Conservation (phyloP, 2,329 filamentous ascomycete species). For the Dendrostoma leiphaemia region DNA sequence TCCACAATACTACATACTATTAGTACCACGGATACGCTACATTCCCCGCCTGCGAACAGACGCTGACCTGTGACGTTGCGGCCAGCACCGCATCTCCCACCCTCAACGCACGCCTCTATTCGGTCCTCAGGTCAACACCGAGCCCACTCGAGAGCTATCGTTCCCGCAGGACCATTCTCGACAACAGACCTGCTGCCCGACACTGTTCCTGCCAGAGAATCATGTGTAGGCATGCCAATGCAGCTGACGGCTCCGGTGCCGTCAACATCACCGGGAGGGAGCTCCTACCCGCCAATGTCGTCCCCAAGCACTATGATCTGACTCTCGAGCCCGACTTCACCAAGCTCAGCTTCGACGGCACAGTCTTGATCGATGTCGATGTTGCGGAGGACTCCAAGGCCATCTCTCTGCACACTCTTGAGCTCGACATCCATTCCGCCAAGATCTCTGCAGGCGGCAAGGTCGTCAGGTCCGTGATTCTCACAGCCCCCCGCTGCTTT, state of each 20-base stretch:
- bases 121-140: slow-evolving; percentile 14
- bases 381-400: slow-evolving; percentile 81
- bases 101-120: slow-evolving; percentile 13
- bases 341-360: slow-evolving; percentile 83
- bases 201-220: slow-evolving; percentile 73
- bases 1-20: too few species aligned
- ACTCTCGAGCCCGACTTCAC: slow-evolving; percentile 89
- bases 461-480: slow-evolving; percentile 40
- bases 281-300: slow-evolving; percentile 87
- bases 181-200: slow-evolving; percentile 33
- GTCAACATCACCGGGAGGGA: slow-evolving; percentile 59
- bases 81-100: slow-evolving; percentile 9
- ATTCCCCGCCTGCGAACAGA: slow-evolving; percentile 1
- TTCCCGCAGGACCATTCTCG: slow-evolving; percentile 13
- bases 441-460: slow-evolving; percentile 63
- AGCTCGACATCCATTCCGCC: slow-evolving; percentile 77
- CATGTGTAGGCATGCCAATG: slow-evolving; percentile 61
- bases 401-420: slow-evolving; percentile 83
- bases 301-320: slow-evolving; percentile 88
- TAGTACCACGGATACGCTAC: too few species aligned
- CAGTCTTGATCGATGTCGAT: slow-evolving; percentile 81
- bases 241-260: slow-evolving; percentile 32
- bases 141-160: slow-evolving; percentile 13
- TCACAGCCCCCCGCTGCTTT: slow-evolving; percentile 2
- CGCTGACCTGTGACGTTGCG: slow-evolving; percentile 11